phyloP scores from a whole-genome alignment of 2,329 filamentous ascomycete species.

The Pseudopithomyces maydicus region DNA sequence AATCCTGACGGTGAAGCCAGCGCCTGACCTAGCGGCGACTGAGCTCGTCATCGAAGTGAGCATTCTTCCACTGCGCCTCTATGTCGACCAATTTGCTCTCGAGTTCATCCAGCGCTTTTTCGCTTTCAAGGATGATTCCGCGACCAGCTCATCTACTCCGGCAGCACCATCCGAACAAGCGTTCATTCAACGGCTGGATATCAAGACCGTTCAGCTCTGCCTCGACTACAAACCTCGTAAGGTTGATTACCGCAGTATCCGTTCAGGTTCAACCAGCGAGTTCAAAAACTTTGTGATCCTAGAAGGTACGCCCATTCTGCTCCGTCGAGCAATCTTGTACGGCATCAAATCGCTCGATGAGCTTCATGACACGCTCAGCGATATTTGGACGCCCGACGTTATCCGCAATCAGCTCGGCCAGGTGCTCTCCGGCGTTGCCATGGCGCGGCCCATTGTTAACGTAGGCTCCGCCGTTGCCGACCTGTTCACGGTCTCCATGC shows the following conservation, averaged over 20 bases:
- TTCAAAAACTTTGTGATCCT: slow-evolving; percentile 99
- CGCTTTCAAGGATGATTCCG: slow-evolving; percentile 86
- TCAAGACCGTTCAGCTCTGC: slow-evolving; percentile 81
- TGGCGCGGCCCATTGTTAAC: slow-evolving; percentile 88
- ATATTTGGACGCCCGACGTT: slow-evolving; percentile 96
- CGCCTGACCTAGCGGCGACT: slow-evolving; percentile 81
- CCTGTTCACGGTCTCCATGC: slow-evolving; percentile 85
- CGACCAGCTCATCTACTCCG: slow-evolving; percentile 57
- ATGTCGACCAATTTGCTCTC: slow-evolving; percentile 95
- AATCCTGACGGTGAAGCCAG: slow-evolving; percentile 83
- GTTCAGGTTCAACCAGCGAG: slow-evolving; percentile 92
- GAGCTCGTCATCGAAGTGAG: slow-evolving; percentile 83
- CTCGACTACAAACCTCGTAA: slow-evolving; percentile 98
- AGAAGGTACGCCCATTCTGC: slow-evolving; percentile 82
- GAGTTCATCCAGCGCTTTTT: slow-evolving; percentile 98
- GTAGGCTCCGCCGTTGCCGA: slow-evolving; percentile 86
- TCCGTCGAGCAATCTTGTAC: slow-evolving; percentile 90
- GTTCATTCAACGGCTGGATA: slow-evolving; percentile 88
- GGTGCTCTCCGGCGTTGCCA: slow-evolving; percentile 85
- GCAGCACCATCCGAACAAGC: slow-evolving; percentile 76
- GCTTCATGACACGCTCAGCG: slow-evolving; percentile 86
- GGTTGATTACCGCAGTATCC: slow-evolving; percentile 91
- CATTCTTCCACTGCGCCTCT: slow-evolving; percentile 82
- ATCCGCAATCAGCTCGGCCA: slow-evolving; percentile 85
- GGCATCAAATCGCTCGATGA: slow-evolving; percentile 90